Base-by-base conservation (phyloP, 805 yeast genomes). In the Yamadazyma endophytica region DNA sequence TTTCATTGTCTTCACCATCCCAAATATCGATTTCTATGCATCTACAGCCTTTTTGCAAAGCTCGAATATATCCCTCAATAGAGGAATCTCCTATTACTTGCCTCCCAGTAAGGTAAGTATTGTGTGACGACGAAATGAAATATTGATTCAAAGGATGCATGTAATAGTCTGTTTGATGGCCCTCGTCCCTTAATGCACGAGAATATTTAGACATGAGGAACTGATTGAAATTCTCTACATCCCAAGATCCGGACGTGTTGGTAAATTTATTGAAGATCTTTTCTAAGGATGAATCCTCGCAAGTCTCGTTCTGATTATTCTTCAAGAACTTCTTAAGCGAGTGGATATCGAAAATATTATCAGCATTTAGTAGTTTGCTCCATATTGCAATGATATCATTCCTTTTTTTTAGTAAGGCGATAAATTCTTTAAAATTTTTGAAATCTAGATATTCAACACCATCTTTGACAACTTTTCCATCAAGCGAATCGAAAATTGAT, bases 21-120 rank as follows among this genome's bases (percentile, higher is more conserved):
- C 98, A 92, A 13, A 92, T 68, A 55, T 92, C 99, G 24, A 92
- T 77, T 50, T 92, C 99, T n/a, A 92, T 68, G 40, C 96, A 89
- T 26, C 96, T 68, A 47, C 97, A 92, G 1, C 98, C 97, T 33
- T 88, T 73, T 52, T 88, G 96, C 29, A 92, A 61, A 0, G 86
- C 92, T 30, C 82, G 74, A 12, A 87, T 78, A 45, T 92, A 92
- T 0, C 94, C 94, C 49, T 90, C 97, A 2, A 87, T 77, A 0
- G 97, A 86, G 0, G 96, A 82, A 3, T 75, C 79, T 13, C 92
- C 95, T 2, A 80, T 95, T 12, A 85, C 72, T 50, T 92, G 98
- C 22, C 92, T 68, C 0, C 98, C 98, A 17, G 79, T 57, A 3
- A 92, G 63, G 49, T 92, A 92, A 0, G 98, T 92, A 52, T 92